phyloP scores from a whole-genome alignment of 2,329 filamentous ascomycete species.

The Cladobotryum protrusum region DNA sequence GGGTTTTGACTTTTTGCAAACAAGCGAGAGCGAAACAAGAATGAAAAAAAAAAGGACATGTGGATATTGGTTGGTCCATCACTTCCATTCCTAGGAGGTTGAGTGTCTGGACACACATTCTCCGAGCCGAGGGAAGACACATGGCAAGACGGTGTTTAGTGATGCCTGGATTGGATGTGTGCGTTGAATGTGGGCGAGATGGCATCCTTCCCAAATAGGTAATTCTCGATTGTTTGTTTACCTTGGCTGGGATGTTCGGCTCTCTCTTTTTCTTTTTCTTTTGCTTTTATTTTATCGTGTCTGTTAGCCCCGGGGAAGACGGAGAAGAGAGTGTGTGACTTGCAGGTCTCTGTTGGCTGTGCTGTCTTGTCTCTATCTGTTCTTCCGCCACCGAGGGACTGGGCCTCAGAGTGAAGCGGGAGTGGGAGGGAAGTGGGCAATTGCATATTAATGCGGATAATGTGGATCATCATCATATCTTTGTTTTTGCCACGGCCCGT shows the following conservation, averaged over 20 bases:
- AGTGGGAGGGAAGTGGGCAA: constrained; percentile 6
- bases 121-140: too few species aligned
- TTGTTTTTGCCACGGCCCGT: neutral
- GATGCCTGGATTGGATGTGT: too few species aligned
- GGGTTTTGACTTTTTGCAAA: neutral
- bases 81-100: constrained; percentile 1
- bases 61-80: neutral
- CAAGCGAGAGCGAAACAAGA: neutral
- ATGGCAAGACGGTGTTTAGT: too few species aligned
- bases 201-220: neutral
- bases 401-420: constrained; percentile 8
- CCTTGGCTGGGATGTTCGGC: neutral
- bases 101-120: neutral
- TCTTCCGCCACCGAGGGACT: constrained; percentile 12
- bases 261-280: neutral
- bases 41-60: neutral
- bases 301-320: too few species aligned
- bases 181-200: neutral
- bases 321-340: neutral
- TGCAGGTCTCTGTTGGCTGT: neutral
- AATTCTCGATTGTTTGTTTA: too few species aligned
- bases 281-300: neutral
- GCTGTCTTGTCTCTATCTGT: constrained; percentile 2
- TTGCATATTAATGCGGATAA: constrained; percentile 8
- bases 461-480: constrained; percentile 1